Conservation (phyloP, 225 moss, liverwort and hornwort genomes). For the Bryoerythrophyllum caledonicum region DNA sequence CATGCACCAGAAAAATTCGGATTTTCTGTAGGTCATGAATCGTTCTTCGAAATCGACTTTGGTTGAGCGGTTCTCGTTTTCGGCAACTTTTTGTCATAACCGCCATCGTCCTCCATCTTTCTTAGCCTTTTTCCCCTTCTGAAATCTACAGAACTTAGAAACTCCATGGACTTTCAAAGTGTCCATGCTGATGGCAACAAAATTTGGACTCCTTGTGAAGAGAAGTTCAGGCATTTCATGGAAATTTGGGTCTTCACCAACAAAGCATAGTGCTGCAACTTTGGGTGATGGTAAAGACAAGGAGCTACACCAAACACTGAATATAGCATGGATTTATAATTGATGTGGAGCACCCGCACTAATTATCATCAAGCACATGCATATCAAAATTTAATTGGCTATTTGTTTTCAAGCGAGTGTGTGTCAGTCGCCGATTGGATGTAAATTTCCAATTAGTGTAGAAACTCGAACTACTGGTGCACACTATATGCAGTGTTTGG, state of each 20-base stretch:
- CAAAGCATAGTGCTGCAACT: not conserved
- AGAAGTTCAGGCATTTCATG: not conserved
- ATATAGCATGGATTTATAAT: too few species aligned
- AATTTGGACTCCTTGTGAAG: not conserved
- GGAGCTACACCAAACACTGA: too few species aligned
- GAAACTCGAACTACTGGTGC: too few species aligned
- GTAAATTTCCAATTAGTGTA: too few species aligned
- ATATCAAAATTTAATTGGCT: too few species aligned
- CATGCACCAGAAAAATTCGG: not conserved
- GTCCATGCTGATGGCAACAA: not conserved
- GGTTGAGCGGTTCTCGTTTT: not conserved
- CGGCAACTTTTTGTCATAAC: constrained; percentile 4
- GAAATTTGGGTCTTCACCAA: not conserved
- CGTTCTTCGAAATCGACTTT: not conserved
- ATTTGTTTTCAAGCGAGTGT: too few species aligned
- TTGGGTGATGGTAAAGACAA: not conserved
- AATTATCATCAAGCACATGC: too few species aligned
- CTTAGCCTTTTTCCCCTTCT: constrained; percentile 7
- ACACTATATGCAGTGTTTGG: too few species aligned
- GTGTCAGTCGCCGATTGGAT: too few species aligned
- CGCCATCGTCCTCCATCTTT: not conserved
- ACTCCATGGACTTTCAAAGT: constrained; percentile 1
- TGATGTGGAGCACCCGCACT: too few species aligned
- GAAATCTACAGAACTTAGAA: not conserved
- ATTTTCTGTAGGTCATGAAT: not conserved